Conservation (phyloP, 306 rosid species). For the Medicago arabica region DNA sequence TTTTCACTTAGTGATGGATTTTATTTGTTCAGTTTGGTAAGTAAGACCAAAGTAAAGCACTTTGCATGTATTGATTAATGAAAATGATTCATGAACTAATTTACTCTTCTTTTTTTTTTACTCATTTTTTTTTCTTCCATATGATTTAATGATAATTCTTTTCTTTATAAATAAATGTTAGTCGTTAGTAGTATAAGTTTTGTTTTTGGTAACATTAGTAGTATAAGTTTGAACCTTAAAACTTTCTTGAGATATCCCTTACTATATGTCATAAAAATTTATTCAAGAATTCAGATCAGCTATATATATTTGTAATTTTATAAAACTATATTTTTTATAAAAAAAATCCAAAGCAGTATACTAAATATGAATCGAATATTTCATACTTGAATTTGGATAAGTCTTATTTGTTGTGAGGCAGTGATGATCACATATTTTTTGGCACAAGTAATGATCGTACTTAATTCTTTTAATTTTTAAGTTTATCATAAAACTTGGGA, state of each 20-base stretch:
- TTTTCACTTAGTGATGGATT: background rate
- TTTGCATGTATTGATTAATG: slow-evolving; percentile 54
- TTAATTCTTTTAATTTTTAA: background rate
- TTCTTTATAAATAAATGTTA: background rate
- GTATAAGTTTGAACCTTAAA: too few species aligned
- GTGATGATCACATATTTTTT: too few species aligned
- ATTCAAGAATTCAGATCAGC: background rate
- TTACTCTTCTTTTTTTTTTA: slow-evolving; percentile 32
- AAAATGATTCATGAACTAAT: slow-evolving; percentile 51
- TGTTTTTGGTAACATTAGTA: too few species aligned
- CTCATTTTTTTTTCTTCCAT: slow-evolving; percentile 6
- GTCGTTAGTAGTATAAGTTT: background rate
- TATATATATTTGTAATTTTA: background rate
- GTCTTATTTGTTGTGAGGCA: background rate
- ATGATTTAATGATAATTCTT: slow-evolving; percentile 15
- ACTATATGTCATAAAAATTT: background rate
- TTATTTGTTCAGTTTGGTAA: slow-evolving; percentile 38
- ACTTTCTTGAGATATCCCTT: background rate
- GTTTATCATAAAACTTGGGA: slow-evolving; percentile 21
- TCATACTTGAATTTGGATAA: background rate
- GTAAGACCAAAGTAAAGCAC: slow-evolving; percentile 28
- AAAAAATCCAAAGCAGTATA: background rate
- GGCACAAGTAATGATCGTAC: background rate
- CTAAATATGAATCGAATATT: background rate
- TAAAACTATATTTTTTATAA: background rate